Evolutionary conservation across 768 basidiomycete species (phyloP), one percentile per base, ranked within the genome.

Genomic region (Trichaptum fuscoviolaceum): DNA sequence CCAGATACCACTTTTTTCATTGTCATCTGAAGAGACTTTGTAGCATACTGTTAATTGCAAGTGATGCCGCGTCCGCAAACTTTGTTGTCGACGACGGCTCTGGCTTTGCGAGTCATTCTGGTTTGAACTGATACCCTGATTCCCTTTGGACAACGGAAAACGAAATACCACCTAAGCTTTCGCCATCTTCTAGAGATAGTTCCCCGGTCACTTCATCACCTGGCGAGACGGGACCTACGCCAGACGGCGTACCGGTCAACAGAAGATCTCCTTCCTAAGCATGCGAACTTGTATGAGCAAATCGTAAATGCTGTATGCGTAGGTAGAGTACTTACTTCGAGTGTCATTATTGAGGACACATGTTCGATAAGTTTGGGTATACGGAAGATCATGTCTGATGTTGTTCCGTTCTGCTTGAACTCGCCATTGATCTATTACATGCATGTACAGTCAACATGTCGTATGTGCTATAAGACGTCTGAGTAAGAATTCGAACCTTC

Each of bases 261-360:
- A 97, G 79, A n/a, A 96, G 79, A 70, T 97, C 95, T 15, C 93
- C 93, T 76, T 95, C 93, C 92, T 96, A 75, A 20, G 10, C n/a
- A 20, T 12, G 42, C 42, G 35, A 36, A 4, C 42, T 12, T 52
- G 6, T 58, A 26, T 66, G 25, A 64, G 59, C 10, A 25, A 63
- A n/a, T 20, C 3, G 20, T 65, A 34, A 24, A 23, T 64, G 23
- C 27, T 18, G 17, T 9, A 35, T 0, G 24, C 36, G 64, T 63
- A 18, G 35, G 18, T 42, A n/a, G 58, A 17, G 23, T 23, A 61
- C 63, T 72, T 80, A 61, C 95, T 84, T 97, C 95, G n/a, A 99
- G 83, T 0, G 90, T 89, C 95, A 99, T 97, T 77, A 99, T 96
- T 4, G 93, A 92, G 1, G 95, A 96, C 65, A 96, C 84, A 73